Evolutionary conservation across 345 rosid species (phyloP).

Genomic region (Melaleuca alternifolia): DNA sequence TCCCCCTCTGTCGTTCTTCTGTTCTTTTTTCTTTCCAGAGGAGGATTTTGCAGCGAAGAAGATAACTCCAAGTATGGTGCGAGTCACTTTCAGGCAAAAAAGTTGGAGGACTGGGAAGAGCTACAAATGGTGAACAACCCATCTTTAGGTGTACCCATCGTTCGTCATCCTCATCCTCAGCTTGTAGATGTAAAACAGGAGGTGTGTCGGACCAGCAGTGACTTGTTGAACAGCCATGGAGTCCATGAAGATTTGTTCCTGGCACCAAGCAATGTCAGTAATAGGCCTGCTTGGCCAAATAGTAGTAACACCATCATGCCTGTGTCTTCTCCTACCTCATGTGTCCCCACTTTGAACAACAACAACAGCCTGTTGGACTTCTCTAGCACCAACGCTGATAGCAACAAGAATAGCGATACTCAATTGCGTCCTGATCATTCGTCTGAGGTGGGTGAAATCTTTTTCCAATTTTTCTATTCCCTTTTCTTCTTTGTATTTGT

Average conservation of each 20-base stretch:
- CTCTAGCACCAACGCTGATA: constrained; percentile 40
- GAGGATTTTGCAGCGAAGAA: constrained; percentile 67
- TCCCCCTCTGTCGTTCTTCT: background rate
- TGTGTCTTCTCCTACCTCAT: constrained; percentile 58
- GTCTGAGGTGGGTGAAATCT: constrained; percentile 33
- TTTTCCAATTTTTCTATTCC: background rate
- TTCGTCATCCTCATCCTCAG: constrained; percentile 11
- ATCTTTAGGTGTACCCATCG: background rate
- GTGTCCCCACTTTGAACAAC: constrained; percentile 49
- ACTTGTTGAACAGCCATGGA: constrained; percentile 10
- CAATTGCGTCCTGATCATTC: constrained; percentile 47
- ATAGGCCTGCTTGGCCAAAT: background rate
- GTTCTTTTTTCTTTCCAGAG: constrained; percentile 21
- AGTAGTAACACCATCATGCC: constrained; percentile 6
- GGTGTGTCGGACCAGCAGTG: background rate
- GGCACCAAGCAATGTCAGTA: constrained; percentile 2
- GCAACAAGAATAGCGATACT: constrained; percentile 5
- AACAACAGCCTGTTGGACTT: constrained; percentile 60
- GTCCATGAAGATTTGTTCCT: constrained; percentile 16
- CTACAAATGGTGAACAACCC: background rate
- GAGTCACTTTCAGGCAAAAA: constrained; percentile 30
- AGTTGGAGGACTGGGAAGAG: constrained; percentile 44
- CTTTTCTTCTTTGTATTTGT: background rate
- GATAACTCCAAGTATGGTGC: constrained; percentile 17
- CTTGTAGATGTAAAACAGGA: constrained; percentile 34